These are phyloP conservation scores for Fusarium chlamydosporum DNA, from an alignment of 2,329 filamentous ascomycete species.

Conservation along the genomic window DNA sequence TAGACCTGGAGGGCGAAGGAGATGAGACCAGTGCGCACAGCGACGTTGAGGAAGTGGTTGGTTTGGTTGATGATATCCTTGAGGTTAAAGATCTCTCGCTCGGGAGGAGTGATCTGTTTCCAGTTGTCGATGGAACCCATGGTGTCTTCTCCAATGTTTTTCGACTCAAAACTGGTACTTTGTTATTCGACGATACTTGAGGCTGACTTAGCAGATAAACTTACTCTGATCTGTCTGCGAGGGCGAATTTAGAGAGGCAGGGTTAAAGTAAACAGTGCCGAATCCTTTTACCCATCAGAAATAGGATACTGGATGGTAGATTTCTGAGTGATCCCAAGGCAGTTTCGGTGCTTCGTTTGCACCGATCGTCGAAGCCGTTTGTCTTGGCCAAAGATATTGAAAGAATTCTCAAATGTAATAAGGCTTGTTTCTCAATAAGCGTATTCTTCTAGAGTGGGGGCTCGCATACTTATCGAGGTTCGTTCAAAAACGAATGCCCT, in stretches of 20 bases:
- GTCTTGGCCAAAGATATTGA: background rate
- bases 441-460: background rate
- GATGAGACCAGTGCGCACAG: slow-evolving; percentile 4
- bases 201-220: too few relatives aligned
- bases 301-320: background rate
- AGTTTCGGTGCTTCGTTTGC: background rate
- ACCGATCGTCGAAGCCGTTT: background rate
- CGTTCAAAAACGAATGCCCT: background rate
- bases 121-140: background rate
- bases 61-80: slow-evolving; percentile 3
- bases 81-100: slow-evolving; percentile 13
- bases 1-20: slow-evolving; percentile 14
- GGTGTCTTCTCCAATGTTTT: background rate
- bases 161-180: background rate
- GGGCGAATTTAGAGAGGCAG: too few relatives aligned
- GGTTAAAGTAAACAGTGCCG: too few relatives aligned
- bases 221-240: too few relatives aligned
- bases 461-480: background rate
- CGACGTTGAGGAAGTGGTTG: background rate
- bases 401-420: background rate
- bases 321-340: background rate
- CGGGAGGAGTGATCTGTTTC: slow-evolving; percentile 1
- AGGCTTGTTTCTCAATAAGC: too few relatives aligned
- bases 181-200: background rate
- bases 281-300: too few relatives aligned